A percentile compares a stretch with the other conserved stretches of the same genome.
Conservation (phyloP, 768 basidiomycete species). For the Tricholoma terreum region DNA sequence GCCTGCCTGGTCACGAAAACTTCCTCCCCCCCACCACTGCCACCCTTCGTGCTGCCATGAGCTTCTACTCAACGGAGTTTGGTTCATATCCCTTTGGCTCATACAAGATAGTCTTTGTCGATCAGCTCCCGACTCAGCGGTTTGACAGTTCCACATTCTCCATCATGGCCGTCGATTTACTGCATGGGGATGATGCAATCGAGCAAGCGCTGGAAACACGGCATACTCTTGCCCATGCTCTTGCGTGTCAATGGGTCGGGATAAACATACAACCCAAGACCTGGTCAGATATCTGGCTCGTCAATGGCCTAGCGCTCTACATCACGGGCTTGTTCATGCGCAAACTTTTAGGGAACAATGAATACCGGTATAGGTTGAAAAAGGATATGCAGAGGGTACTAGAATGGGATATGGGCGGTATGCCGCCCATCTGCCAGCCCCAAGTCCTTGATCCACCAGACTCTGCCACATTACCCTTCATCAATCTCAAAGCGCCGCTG, state of each 20-base stretch:
- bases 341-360: conserved; percentile 91
- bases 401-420: conserved; percentile 80
- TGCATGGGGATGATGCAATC: conserved; percentile 85
- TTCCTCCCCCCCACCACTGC: conserved; percentile 66
- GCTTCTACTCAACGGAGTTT: conserved; percentile 85
- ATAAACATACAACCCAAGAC: conserved; percentile 93
- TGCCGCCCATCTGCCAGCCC: conserved; percentile 94
- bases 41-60: conserved; percentile 86
- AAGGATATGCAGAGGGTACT: conserved; percentile 95
- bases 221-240: conserved; percentile 79
- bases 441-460: conserved; percentile 84
- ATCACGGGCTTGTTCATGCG: conserved; percentile 86
- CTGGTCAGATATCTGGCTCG: conserved; percentile 96
- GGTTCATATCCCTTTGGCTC: conserved; percentile 96
- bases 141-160: conserved; percentile 86
- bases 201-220: conserved; percentile 92
- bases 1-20: conserved; percentile 83
- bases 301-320: conserved; percentile 89
- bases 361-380: conserved; percentile 92
- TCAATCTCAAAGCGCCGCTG: conserved; percentile 94
- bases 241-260: conserved; percentile 96
- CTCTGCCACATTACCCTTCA: conserved; percentile 71
- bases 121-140: conserved; percentile 77
- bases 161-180: conserved; percentile 72
- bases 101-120: conserved; percentile 92